Evolutionary conservation across 257 asterid genomes (phyloP).

Genomic region (Forsythia suspensa): DNA sequence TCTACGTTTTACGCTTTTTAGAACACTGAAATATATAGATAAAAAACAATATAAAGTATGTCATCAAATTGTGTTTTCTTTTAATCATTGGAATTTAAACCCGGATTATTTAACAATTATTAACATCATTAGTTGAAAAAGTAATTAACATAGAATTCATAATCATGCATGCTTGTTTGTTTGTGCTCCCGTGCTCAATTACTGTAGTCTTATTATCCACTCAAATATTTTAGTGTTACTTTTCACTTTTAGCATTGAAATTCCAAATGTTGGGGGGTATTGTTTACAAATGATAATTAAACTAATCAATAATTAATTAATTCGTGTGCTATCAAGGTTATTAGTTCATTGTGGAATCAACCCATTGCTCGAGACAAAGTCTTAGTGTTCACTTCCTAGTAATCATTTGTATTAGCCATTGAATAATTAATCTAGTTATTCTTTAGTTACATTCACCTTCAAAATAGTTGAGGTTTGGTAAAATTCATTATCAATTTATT

Average conservation of each 20-base stretch:
- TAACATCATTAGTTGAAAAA: conserved; percentile 11
- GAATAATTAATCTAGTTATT: not conserved
- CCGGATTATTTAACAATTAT: not conserved
- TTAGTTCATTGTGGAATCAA: not conserved
- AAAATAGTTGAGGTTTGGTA: not conserved
- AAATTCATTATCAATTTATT: too few species aligned
- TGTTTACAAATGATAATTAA: conserved; percentile 35
- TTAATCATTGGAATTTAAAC: not conserved
- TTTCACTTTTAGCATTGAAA: conserved; percentile 44
- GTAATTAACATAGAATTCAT: conserved; percentile 33
- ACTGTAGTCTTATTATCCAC: conserved; percentile 23
- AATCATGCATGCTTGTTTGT: conserved; percentile 35
- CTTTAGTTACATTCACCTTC: not conserved
- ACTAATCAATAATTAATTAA: conserved; percentile 37
- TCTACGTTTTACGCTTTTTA: too few species aligned
- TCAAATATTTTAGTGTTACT: conserved; percentile 15
- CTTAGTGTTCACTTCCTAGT: not conserved
- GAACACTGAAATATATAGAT: not conserved
- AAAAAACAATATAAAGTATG: not conserved
- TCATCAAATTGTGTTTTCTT: not conserved
- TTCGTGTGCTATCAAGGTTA: conserved; percentile 11
- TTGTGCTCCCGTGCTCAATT: conserved; percentile 36
- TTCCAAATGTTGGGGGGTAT: conserved; percentile 49
- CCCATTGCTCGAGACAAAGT: not conserved
- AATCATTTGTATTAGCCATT: not conserved